Percentiles rank a stretch among this genome's conserved stretches.
These are phyloP conservation scores for Podospora conica DNA, from an alignment of 495 filamentous ascomycete genomes.

Conservation along the genomic window DNA sequence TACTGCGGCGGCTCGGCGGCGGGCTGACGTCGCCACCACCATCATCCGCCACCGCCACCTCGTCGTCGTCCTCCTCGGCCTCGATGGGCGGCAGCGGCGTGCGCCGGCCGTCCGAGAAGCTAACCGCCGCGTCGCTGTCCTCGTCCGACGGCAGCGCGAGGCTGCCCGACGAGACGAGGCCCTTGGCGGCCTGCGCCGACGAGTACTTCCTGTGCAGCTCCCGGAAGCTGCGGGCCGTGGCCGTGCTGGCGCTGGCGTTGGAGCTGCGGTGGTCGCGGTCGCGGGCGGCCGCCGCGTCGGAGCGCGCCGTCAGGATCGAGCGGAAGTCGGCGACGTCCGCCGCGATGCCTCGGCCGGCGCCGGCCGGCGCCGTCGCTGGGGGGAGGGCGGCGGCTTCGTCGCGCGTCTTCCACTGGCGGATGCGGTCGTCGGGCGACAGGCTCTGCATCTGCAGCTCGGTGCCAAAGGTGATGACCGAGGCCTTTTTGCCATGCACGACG, in stretches of 20 bases:
- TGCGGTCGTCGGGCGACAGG: slow-evolving; percentile 70
- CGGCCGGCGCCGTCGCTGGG: neutral
- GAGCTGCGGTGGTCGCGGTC: slow-evolving; percentile 47
- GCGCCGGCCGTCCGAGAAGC: slow-evolving; percentile 49
- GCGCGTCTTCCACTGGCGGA: slow-evolving; percentile 43
- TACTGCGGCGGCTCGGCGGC: slow-evolving; percentile 22
- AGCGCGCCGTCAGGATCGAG: slow-evolving; percentile 25
- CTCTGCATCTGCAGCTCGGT: slow-evolving; percentile 84
- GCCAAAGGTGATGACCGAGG: slow-evolving; percentile 90
- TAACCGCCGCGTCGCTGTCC: slow-evolving; percentile 50
- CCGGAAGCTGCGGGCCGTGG: slow-evolving; percentile 50
- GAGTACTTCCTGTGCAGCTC: slow-evolving; percentile 49
- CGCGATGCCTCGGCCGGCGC: neutral
- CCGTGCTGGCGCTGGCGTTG: slow-evolving; percentile 49
- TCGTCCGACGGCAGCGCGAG: slow-evolving; percentile 44
- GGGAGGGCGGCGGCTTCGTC: slow-evolving; percentile 27
- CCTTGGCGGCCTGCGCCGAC: slow-evolving; percentile 34
- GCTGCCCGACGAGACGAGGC: slow-evolving; percentile 21
- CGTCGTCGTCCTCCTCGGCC: slow-evolving; percentile 28
- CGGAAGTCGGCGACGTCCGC: slow-evolving; percentile 25
- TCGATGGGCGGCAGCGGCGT: slow-evolving; percentile 49
- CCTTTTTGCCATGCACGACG: slow-evolving; percentile 96
- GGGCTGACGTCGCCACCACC: slow-evolving; percentile 17
- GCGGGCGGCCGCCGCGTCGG: slow-evolving; percentile 23
- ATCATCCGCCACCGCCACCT: slow-evolving; percentile 6